Base-by-base conservation (phyloP, 2,329 filamentous ascomycete species). In the Kalmusia sp. region DNA sequence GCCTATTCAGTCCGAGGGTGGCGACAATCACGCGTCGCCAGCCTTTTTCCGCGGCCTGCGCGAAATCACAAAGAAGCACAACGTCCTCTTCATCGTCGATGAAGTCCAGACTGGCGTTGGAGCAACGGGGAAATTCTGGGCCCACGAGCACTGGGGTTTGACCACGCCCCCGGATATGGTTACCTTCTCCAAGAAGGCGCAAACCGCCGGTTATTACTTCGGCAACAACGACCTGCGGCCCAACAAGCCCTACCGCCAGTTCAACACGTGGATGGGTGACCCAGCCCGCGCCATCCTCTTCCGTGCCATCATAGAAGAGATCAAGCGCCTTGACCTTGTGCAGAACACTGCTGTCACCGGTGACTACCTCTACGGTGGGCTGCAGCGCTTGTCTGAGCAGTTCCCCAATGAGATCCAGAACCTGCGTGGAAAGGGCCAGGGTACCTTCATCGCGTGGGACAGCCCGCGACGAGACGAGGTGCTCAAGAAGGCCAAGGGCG, bases 191-290 rank as follows among this genome's bases (percentile, higher is more conserved):
- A 96, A 96, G 83, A 96, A 96, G 83, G 93, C 92, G 3, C 92
- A 96, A 79, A 91, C 92, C 2, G 92, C 93, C 6, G 92, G 92
- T 28, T 96, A 93, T 83, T 96, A 95, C 83, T 96, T 87, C 72
- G 89, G 89, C 56, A 88, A 95, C 82, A 84, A 86, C 8, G 87
- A 85, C 35, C 83, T 96, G 63, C 84, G 90, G 11, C 92, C 92
- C 58, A 96, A 96, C 82, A 93, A 93, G 83, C 90, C 93, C 5
- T 96, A 96, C 82, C 88, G 92, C 57, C 92, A 96, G 78, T 96
- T 96, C 84, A 96, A 96, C 83, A 96, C 92, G 43, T 96, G 92
- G 92, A 96, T 96, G 89, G 92, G 92, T 67, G 92, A 96, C 78
- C 92, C 92, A 14, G 88, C 89, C 12, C 87, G 91, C 55, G 91